These are phyloP conservation scores for Serendipita sp. DNA, from an alignment of 768 basidiomycete genomes.

Conservation along the genomic window DNA sequence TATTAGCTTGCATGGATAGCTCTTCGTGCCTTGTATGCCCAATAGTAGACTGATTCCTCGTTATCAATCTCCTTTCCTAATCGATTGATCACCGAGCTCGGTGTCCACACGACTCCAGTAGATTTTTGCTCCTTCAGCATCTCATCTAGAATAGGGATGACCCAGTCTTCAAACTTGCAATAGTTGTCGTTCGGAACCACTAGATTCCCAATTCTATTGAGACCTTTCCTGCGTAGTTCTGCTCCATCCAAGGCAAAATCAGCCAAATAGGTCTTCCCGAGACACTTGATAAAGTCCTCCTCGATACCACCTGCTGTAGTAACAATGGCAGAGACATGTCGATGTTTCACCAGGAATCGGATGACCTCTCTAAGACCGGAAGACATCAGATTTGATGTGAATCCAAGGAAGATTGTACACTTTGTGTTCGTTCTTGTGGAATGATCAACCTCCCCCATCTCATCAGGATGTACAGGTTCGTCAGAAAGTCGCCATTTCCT, in stretches of 20 bases:
- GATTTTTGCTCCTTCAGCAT: conserved; percentile 82
- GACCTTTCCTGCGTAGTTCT: conserved; percentile 67
- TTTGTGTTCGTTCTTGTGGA: conserved; percentile 47
- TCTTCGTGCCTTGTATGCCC: conserved; percentile 86
- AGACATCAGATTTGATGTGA: conserved; percentile 96
- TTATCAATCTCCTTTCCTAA: conserved; percentile 96
- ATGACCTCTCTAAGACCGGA: conserved; percentile 92
- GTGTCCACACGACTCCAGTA: conserved; percentile 63
- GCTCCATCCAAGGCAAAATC: conserved; percentile 89
- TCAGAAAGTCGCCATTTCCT: conserved; percentile 80
- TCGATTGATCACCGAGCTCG: conserved; percentile 81
- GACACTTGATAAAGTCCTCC: conserved; percentile 96
- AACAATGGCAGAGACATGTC: conserved; percentile 74
- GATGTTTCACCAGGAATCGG: conserved; percentile 81
- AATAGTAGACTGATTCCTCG: conserved; percentile 96
- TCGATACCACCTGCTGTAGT: conserved; percentile 98
- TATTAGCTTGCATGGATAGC: conserved; percentile 14
- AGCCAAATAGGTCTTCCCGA: conserved; percentile 89
- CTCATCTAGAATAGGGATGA: conserved; percentile 78
- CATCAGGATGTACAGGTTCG: conserved; percentile 55
- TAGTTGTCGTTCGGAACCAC: conserved; percentile 97
- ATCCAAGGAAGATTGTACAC: conserved; percentile 87
- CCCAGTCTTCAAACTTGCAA: conserved; percentile 98
- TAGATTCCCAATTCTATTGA: conserved; percentile 95
- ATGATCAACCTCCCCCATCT: conserved; percentile 40